Base-by-base conservation (phyloP, 2,329 filamentous ascomycete species). In the Pseudopyrenochaeta lycopersici region DNA sequence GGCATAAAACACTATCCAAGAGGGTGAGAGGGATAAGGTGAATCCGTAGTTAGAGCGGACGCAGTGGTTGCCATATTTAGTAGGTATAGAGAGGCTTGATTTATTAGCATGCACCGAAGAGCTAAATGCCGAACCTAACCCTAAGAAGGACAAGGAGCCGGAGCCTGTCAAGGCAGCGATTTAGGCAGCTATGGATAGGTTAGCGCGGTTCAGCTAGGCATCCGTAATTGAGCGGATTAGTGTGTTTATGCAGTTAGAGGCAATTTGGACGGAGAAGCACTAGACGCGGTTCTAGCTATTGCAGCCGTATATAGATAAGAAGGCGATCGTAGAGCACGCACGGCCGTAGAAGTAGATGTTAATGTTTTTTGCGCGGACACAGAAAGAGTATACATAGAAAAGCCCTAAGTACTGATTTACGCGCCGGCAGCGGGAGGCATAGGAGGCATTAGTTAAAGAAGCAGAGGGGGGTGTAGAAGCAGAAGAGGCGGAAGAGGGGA, bases 341-440 rank as follows among this genome's bases (percentile, higher is more conserved):
- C 31, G 39, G 49, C 56, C 36, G 18, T 66, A 39, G 55, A 44
- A 60, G 56, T 39, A 64, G 48, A 51, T 64, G 36, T 52, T 64
- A 44, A 64, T 66, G 33, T 64, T 65, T 56, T 66, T 66, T 42
- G 40, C 43, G 12, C 40, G 52, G 7, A 63, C 45, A 1, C 42
- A 62, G 46, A 2, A 27, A 11, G 30, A 57, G 47, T 42, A 59
- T 40, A 39, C 49, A n/a, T 64, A 39, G 62, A 47, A 49, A 18
- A 56, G 55, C 46, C 56, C 49, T 7, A 47, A 39, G 42, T 64
- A 65, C 29, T 39, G 21, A 31, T 63, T 64, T 38, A 63, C 44
- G 6, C 33, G 44, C n/a, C 39, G 32, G 49, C 49, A 67, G 49
- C 33, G 21, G 7, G 23, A 56, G 46, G 56, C 44, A 39, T 64